Evolutionary conservation across 1,284 basidiomycete genomes (phyloP).

Genomic region (Fistulinella cinereoalba): DNA sequence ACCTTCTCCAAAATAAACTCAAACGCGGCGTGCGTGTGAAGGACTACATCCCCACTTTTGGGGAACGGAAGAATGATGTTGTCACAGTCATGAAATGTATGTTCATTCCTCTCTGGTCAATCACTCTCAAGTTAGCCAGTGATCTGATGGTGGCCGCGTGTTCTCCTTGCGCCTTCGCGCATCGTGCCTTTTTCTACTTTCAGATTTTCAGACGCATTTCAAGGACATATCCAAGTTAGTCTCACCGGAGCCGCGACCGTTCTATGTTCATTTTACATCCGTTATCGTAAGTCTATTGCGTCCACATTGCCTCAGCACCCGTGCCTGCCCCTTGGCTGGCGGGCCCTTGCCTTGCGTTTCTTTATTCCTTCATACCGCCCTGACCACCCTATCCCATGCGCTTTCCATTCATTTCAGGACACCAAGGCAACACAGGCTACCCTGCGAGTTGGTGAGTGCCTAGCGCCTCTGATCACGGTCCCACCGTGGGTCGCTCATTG

Average conservation of each 20-base stretch:
- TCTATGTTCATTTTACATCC: constrained; percentile 71
- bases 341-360: background rate
- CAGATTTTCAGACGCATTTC: constrained; percentile 67
- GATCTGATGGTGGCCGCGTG: no score
- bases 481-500: constrained; percentile 7
- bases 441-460: constrained; percentile 51
- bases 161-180: no score
- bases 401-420: constrained; percentile 44
- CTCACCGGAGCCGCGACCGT: constrained; percentile 61
- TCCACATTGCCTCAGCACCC: no score
- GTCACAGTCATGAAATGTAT: constrained; percentile 57
- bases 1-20: constrained; percentile 66
- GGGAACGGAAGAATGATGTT: constrained; percentile 57
- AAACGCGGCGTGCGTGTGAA: constrained; percentile 56
- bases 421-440: constrained; percentile 67
- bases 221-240: constrained; percentile 57
- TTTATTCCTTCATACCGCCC: background rate
- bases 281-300: constrained; percentile 51
- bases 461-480: background rate
- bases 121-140: no score
- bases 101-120: constrained; percentile 20
- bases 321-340: constrained; percentile 5
- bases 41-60: constrained; percentile 62
- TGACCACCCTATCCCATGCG: background rate
- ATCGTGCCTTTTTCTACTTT: constrained; percentile 12